Evolutionary conservation across 192 early-diverging fungal genomes (phyloP), one percentile per base, ranked within the genome.

Genomic region (Coemansia reversa): DNA sequence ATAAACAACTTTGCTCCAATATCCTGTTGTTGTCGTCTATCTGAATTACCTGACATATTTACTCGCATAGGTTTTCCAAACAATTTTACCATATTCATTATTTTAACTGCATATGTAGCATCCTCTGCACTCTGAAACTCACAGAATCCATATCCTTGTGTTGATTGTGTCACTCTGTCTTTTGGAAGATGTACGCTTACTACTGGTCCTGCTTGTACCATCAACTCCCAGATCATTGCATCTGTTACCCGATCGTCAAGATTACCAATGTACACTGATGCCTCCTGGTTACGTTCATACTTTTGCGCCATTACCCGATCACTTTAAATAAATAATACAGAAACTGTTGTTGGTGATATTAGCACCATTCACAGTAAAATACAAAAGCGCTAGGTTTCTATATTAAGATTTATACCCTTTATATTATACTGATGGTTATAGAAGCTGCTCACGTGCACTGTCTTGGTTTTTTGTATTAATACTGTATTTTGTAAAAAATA

Each of bases 151-250:
- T 92, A 99, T 39, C 96, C 94, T 66, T 95, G 93, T 74, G 94
- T 90, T 48, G 84, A 84, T 79, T 94, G 92, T 20, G 97, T 95
- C 9, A 99, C 92, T 53, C 97, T 84, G 79, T 99, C 97, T 78
- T 96, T 98, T 28, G 97, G 97, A 60, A 99, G 69, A 67, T 97
- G 91, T n/a, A 97, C 94, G 70, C 94, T 94, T 6, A 92, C 93
- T 74, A 81, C 92, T 20, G 94, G 97, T 0, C 97, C 97, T 8
- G 92, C 95, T 74, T 99, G 97, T 54, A 97, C 88, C 92, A 99
- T 94, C 69, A 99, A 85, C 70, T 99, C 97, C 96, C 96, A 99
- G 28, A 99, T 76, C 51, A 99, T 75, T 20, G 90, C 86, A 61
- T 99, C 97, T 3, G 93, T 91, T 33, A 91, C 92, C 24, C 93